These are phyloP conservation scores for Sporothrix dimorphospora DNA, from an alignment of 2,329 filamentous ascomycete genomes.

Conservation along the genomic window DNA sequence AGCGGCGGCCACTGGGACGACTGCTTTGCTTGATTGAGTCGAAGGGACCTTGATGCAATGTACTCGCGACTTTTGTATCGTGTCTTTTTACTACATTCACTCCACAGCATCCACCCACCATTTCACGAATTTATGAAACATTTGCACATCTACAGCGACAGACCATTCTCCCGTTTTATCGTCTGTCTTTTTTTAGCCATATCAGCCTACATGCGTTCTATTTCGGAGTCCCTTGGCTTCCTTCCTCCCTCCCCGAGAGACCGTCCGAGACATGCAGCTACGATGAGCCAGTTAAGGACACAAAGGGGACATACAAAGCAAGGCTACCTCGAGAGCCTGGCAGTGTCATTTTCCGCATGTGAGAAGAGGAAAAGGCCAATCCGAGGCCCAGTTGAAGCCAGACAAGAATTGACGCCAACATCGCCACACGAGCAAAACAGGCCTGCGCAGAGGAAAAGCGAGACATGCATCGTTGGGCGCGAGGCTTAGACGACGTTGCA, in stretches of 20 bases:
- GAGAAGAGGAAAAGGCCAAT: background rate
- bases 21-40: constrained; percentile 52
- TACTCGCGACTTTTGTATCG: background rate
- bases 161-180: background rate
- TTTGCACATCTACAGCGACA: background rate
- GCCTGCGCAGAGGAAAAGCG: background rate
- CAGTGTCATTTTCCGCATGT: background rate
- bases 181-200: background rate
- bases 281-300: background rate
- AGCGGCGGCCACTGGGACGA: constrained; percentile 72
- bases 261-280: background rate
- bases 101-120: background rate
- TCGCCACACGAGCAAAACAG: background rate
- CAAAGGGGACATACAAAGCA: background rate
- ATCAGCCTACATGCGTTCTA: background rate
- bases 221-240: background rate
- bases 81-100: background rate
- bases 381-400: background rate
- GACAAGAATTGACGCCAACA: background rate
- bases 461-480: background rate
- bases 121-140: background rate
- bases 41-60: background rate
- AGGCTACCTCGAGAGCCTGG: background rate
- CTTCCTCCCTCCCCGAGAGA: background rate
- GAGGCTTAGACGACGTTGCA: background rate